Percentiles rank a stretch among this genome's conserved stretches.
Evolutionary conservation across 164 flowering plant genomes (phyloP).

Genomic region (Macadamia integrifolia): DNA sequence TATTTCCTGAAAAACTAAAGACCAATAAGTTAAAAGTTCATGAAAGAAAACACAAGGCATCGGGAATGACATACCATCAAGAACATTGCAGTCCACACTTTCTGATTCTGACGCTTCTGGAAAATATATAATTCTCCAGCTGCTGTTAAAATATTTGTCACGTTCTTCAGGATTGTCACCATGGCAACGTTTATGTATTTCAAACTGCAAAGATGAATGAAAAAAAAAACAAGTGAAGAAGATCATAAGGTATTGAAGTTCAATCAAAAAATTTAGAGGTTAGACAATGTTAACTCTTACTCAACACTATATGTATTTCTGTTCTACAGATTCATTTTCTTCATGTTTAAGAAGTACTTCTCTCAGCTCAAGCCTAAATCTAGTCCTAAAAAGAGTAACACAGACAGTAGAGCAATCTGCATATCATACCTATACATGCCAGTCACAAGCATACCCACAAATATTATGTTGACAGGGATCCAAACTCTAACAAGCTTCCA

Average conservation of each 20-base stretch:
- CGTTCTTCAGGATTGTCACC: slow-evolving; percentile 87
- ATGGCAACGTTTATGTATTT: slow-evolving; percentile 75
- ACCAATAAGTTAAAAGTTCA: neutral
- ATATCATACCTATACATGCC: slow-evolving; percentile 51
- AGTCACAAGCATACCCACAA: slow-evolving; percentile 80
- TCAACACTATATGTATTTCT: neutral
- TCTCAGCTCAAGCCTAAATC: neutral
- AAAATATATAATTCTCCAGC: slow-evolving; percentile 68
- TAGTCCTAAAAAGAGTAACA: neutral
- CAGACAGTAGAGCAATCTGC: no score
- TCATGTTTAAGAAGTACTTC: neutral
- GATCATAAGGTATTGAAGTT: neutral
- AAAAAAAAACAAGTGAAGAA: slow-evolving; percentile 1
- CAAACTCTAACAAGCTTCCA: slow-evolving; percentile 68
- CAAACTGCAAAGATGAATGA: slow-evolving; percentile 48
- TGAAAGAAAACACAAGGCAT: neutral
- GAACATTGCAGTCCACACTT: slow-evolving; percentile 87
- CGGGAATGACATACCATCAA: slow-evolving; percentile 46
- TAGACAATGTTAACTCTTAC: neutral
- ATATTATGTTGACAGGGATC: slow-evolving; percentile 81
- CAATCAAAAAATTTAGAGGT: neutral
- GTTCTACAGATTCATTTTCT: neutral
- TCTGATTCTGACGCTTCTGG: slow-evolving; percentile 55
- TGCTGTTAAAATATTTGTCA: slow-evolving; percentile 77
- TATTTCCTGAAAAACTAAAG: neutral